Evolutionary conservation across 345 rosid genomes (phyloP).

Genomic region (Heritiera littoralis): DNA sequence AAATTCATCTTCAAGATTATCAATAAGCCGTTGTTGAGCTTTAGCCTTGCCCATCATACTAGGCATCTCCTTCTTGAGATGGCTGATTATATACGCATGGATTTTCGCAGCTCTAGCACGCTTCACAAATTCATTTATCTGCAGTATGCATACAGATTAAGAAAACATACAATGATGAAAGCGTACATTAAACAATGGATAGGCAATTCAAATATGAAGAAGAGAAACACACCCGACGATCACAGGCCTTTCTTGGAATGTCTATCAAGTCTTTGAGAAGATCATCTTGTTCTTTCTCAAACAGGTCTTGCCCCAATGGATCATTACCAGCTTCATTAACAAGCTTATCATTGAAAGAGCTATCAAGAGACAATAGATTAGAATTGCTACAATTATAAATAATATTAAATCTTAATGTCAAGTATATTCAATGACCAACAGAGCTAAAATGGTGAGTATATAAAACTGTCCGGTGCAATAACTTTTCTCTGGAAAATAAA

Average conservation of each 20-base stretch:
- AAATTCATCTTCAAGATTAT: slow-evolving; percentile 76
- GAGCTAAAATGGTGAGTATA: neutral
- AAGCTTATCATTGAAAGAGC: slow-evolving; percentile 90
- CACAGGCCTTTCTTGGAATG: slow-evolving; percentile 94
- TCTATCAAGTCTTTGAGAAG: slow-evolving; percentile 68
- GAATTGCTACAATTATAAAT: neutral
- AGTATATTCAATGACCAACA: neutral
- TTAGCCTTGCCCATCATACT: slow-evolving; percentile 95
- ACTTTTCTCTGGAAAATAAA: neutral
- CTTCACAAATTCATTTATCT: slow-evolving; percentile 96
- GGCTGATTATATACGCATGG: slow-evolving; percentile 87
- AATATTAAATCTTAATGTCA: neutral
- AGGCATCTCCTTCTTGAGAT: slow-evolving; percentile 96
- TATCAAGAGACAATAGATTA: slow-evolving; percentile 27
- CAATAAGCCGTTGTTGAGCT: slow-evolving; percentile 76
- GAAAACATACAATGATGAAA: neutral
- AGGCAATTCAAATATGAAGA: too few species aligned
- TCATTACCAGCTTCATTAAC: slow-evolving; percentile 59
- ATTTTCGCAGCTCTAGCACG: slow-evolving; percentile 93
- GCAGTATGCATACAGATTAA: neutral
- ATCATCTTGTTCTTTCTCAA: slow-evolving; percentile 90
- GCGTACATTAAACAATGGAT: neutral
- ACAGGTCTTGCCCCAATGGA: slow-evolving; percentile 72
- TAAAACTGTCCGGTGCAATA: neutral
- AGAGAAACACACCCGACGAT: slow-evolving; percentile 56